A percentile compares a stretch with the other conserved stretches of the same genome.
These are phyloP conservation scores for Ammopiptanthus mongolicus DNA, from an alignment of 306 rosid genomes.

Conservation along the genomic window DNA sequence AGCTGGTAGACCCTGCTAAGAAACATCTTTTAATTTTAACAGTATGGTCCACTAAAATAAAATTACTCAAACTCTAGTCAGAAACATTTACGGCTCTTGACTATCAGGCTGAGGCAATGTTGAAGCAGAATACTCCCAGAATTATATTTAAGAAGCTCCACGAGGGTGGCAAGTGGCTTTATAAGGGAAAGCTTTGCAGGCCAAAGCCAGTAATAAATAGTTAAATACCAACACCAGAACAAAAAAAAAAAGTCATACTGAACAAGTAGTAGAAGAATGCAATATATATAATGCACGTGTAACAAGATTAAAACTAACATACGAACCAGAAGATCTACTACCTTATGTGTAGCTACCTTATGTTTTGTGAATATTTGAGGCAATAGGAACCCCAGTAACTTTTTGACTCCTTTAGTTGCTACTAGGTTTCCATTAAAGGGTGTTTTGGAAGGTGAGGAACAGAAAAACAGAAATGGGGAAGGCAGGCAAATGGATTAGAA, in stretches of 20 bases:
- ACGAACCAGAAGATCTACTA: not conserved
- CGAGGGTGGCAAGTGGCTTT: slow-evolving; percentile 64
- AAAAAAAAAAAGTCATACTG: slow-evolving; percentile 10
- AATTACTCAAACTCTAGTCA: slow-evolving; percentile 10
- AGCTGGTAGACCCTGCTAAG: not conserved
- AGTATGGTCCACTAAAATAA: slow-evolving; percentile 12
- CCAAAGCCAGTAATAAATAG: slow-evolving; percentile 33
- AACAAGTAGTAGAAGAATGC: not conserved
- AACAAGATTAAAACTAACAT: slow-evolving; percentile 12
- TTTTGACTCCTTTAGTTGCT: not conserved
- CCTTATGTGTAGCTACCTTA: not conserved
- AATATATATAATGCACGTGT: not conserved
- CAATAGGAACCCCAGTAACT: not conserved
- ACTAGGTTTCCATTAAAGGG: not conserved
- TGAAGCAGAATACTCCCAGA: slow-evolving; percentile 9
- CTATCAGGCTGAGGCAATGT: slow-evolving; percentile 3
- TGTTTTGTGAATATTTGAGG: not conserved
- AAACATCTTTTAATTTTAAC: slow-evolving; percentile 12
- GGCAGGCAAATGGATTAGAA: slow-evolving; percentile 75
- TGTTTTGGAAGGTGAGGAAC: not conserved
- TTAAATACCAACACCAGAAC: slow-evolving; percentile 24
- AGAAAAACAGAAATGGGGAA: slow-evolving; percentile 50
- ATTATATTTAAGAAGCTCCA: slow-evolving; percentile 16
- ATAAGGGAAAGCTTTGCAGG: slow-evolving; percentile 52
- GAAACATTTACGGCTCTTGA: slow-evolving; percentile 24